Conservation (phyloP, 441 rosid genomes). For the Gossypium gossypioides region DNA sequence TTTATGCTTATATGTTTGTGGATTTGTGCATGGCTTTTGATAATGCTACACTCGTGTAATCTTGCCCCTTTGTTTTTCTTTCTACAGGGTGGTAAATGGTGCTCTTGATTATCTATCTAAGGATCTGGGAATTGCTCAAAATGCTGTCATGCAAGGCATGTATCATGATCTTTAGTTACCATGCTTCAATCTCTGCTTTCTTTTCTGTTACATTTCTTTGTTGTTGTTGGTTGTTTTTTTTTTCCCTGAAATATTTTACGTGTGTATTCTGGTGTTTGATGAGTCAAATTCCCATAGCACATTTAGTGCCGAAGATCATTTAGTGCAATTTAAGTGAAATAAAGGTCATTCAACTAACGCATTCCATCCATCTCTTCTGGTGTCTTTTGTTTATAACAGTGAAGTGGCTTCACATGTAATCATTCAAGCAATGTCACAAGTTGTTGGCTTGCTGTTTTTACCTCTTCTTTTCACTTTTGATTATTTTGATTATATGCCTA, state of each 20-base stretch:
- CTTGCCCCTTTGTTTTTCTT: not conserved
- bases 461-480: not conserved
- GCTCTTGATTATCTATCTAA: conserved; percentile 87
- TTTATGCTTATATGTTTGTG: not conserved
- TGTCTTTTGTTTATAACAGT: not conserved
- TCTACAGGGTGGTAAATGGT: conserved; percentile 82
- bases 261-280: not conserved
- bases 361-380: not conserved
- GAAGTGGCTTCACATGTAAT: not conserved
- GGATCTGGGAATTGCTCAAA: conserved; percentile 88
- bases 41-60: not conserved
- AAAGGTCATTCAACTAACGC: not conserved
- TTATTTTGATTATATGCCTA: conserved; percentile 9
- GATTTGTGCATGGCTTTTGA: not conserved
- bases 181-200: not conserved
- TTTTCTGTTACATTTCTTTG: conserved; percentile 8
- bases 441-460: conserved; percentile 1
- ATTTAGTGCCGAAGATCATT: not conserved
- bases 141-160: conserved; percentile 82
- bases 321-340: not conserved
- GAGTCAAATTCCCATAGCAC: not conserved
- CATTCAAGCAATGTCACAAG: not conserved
- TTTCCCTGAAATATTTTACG: not conserved
- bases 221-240: not conserved
- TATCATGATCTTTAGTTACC: conserved; percentile 5